A percentile compares a stretch with the other conserved stretches of the same genome.
These are phyloP conservation scores for Priceomyces carsonii DNA, from an alignment of 805 yeast genomes.

Conservation along the genomic window DNA sequence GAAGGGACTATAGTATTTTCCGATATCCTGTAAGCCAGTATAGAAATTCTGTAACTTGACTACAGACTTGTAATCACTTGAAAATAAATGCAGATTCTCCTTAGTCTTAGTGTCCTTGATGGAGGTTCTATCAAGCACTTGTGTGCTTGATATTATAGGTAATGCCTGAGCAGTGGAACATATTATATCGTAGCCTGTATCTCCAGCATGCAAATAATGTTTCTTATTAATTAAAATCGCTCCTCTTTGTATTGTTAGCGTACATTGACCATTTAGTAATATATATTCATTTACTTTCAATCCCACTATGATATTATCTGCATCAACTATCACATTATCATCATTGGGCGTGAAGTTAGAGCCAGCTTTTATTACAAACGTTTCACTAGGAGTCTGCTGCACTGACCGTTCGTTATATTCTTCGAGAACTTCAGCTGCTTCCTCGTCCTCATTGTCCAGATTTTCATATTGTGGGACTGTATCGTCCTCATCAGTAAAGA, in stretches of 20 bases:
- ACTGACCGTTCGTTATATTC: slow-evolving; percentile 3
- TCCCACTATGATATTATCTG: slow-evolving; percentile 38
- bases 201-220: slow-evolving; percentile 21
- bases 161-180: slow-evolving; percentile 35
- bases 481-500: slow-evolving; percentile 13
- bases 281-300: slow-evolving; percentile 44
- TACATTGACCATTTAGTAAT: slow-evolving; percentile 49
- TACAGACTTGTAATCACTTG: slow-evolving; percentile 44
- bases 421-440: slow-evolving; percentile 5
- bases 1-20: slow-evolving; percentile 44
- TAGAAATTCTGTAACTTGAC: slow-evolving; percentile 32
- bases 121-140: slow-evolving; percentile 28
- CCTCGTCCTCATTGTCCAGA: slow-evolving; percentile 23
- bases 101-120: slow-evolving; percentile 25
- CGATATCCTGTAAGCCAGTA: slow-evolving; percentile 49
- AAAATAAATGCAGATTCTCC: slow-evolving; percentile 39
- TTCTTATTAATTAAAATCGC: slow-evolving; percentile 44
- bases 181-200: slow-evolving; percentile 23
- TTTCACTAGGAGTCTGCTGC: slow-evolving; percentile 2
- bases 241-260: slow-evolving; percentile 46
- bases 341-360: slow-evolving; percentile 41
- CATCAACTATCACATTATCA: slow-evolving; percentile 37
- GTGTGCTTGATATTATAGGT: slow-evolving; percentile 48
- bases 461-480: slow-evolving; percentile 19
- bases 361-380: neutral